These are phyloP conservation scores for Stromatinia cepivora DNA, from an alignment of 2,329 filamentous ascomycete species.

Conservation along the genomic window DNA sequence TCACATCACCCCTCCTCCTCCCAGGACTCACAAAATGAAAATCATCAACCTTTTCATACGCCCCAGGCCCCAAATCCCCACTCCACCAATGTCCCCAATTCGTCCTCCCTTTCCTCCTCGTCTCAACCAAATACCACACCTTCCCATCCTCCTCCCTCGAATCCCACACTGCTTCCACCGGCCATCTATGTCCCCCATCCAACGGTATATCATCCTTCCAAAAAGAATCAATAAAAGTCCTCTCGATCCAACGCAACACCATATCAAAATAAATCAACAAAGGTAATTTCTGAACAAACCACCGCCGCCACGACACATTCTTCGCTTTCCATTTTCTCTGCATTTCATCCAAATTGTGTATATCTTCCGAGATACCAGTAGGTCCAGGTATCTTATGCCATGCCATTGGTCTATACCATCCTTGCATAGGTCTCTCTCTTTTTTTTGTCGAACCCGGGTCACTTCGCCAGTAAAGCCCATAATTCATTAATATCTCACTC, in stretches of 20 bases:
- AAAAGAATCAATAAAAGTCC: neutral
- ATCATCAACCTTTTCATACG: neutral
- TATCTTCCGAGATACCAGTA: too few relatives aligned
- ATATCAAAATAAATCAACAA: neutral
- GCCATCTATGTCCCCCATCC: neutral
- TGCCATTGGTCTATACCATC: constrained; percentile 1
- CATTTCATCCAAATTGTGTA: neutral
- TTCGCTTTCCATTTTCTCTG: neutral
- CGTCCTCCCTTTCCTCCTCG: neutral
- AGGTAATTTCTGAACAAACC: neutral
- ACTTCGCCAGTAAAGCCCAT: neutral
- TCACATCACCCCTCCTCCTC: neutral
- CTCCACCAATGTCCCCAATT: neutral
- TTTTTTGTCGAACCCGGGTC: neutral
- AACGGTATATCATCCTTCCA: neutral
- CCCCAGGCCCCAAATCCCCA: neutral
- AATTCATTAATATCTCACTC: constrained; percentile 12
- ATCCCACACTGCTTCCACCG: neutral
- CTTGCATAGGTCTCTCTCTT: neutral
- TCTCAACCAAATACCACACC: constrained; percentile 15
- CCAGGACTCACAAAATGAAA: neutral
- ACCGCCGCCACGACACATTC: neutral
- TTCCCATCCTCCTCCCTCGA: neutral
- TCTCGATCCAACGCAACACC: neutral
- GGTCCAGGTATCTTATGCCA: constrained; percentile 5